Conservation (phyloP, 1,284 basidiomycete species). For the Ustilago bromivora region DNA sequence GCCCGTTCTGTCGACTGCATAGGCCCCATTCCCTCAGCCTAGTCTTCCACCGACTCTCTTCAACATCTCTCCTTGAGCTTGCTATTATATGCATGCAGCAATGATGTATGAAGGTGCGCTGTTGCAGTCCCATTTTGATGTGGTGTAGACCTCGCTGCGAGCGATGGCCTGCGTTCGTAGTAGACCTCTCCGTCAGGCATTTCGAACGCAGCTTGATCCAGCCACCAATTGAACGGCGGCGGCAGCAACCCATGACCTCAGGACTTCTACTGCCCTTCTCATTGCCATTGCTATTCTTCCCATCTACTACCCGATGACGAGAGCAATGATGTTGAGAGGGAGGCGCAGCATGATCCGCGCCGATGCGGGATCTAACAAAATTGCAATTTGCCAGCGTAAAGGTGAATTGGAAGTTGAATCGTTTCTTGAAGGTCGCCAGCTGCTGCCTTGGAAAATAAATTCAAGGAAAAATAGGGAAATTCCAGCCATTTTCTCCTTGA, state of each 20-base stretch:
- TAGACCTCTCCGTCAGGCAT: neutral
- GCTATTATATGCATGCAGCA: too few relatives aligned
- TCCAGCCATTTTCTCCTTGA: neutral
- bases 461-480: conserved; percentile 11
- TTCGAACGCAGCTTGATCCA: neutral
- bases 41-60: too few relatives aligned
- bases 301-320: neutral
- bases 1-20: neutral
- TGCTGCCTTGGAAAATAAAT: conserved; percentile 1
- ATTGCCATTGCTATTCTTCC: neutral
- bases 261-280: neutral
- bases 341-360: neutral
- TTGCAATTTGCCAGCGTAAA: neutral
- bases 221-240: too few relatives aligned
- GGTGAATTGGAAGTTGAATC: conserved; percentile 11
- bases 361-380: conserved; percentile 11
- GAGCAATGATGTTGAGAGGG: neutral
- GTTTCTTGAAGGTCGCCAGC: neutral
- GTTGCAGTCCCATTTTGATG: too few relatives aligned
- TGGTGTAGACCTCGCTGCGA: too few relatives aligned
- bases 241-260: neutral
- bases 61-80: too few relatives aligned
- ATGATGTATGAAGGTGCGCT: too few relatives aligned
- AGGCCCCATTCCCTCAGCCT: too few relatives aligned
- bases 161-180: too few relatives aligned